Percentiles rank a stretch among this genome's conserved stretches.
Conservation (phyloP, 2,329 filamentous ascomycete genomes). For the Ophiostoma tasmaniense region DNA sequence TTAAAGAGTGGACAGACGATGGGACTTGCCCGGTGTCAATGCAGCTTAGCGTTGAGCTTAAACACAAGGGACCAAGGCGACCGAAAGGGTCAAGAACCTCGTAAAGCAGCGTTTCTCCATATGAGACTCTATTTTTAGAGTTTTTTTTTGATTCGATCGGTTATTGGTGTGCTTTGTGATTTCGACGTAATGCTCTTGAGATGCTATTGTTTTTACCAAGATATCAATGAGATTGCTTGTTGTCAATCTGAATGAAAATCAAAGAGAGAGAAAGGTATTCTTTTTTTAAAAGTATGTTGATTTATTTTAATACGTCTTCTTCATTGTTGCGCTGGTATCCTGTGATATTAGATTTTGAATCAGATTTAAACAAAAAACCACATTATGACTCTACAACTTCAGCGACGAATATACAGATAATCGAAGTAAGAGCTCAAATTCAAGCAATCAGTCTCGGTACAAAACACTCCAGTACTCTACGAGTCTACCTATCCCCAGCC, state of each 20-base stretch:
- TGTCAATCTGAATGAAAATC: too few relatives aligned
- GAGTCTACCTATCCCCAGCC: neutral
- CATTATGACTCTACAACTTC: too few relatives aligned
- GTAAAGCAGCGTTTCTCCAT: neutral
- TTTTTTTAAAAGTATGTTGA: too few relatives aligned
- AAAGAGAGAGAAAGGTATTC: neutral
- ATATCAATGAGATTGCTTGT: too few relatives aligned
- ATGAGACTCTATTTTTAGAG: neutral
- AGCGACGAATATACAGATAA: too few relatives aligned
- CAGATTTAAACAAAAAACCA: too few relatives aligned
- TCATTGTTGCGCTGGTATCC: too few relatives aligned
- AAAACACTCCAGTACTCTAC: too few relatives aligned
- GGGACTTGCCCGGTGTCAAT: neutral
- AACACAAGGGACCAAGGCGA: neutral
- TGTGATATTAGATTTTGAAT: too few relatives aligned
- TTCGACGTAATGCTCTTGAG: neutral
- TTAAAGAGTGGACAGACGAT: neutral
- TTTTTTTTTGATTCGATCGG: neutral
- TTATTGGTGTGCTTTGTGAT: neutral
- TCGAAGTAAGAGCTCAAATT: too few relatives aligned
- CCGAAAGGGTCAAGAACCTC: neutral
- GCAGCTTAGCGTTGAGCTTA: constrained; percentile 1
- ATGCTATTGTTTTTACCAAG: neutral
- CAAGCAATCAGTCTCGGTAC: too few relatives aligned
- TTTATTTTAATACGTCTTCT: too few relatives aligned